A percentile compares a stretch with the other conserved stretches of the same genome.
These are phyloP conservation scores for Stenocarpella maydis DNA, from an alignment of 2,329 filamentous ascomycete genomes.

Conservation along the genomic window DNA sequence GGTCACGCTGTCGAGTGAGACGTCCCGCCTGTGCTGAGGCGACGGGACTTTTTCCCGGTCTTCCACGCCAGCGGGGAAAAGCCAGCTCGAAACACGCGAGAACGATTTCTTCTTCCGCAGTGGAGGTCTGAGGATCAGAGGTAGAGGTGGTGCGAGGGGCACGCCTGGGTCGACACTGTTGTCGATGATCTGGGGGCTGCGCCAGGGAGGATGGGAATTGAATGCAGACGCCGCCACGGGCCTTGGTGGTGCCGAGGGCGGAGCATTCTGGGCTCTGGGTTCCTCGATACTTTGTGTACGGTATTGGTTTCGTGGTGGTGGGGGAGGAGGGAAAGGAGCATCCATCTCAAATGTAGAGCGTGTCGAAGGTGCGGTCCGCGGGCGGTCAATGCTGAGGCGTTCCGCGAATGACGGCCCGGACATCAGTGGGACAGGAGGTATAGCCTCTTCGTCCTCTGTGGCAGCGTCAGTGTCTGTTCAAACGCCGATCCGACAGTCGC, in stretches of 20 bases:
- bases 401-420: slow-evolving; percentile 66
- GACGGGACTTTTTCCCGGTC: slow-evolving; percentile 5
- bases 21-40: slow-evolving; percentile 47
- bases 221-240: slow-evolving; percentile 43
- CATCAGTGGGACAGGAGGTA: slow-evolving; percentile 65
- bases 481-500: not conserved
- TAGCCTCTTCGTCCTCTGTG: slow-evolving; percentile 54
- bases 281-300: slow-evolving; percentile 27
- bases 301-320: slow-evolving; percentile 22
- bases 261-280: slow-evolving; percentile 19
- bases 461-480: not conserved
- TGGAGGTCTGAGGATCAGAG: slow-evolving; percentile 66
- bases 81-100: slow-evolving; percentile 67
- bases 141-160: slow-evolving; percentile 63
- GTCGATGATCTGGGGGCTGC: slow-evolving; percentile 30
- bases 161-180: slow-evolving; percentile 44
- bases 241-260: slow-evolving; percentile 36
- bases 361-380: slow-evolving; percentile 45
- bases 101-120: slow-evolving; percentile 74
- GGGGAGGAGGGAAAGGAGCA: slow-evolving; percentile 32
- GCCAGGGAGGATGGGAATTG: slow-evolving; percentile 37
- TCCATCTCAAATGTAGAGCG: slow-evolving; percentile 31
- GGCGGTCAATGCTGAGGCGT: slow-evolving; percentile 58
- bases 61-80: slow-evolving; percentile 54
- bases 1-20: slow-evolving; percentile 60